Base-by-base conservation (phyloP, 2,329 filamentous ascomycete species). In the Alternaria arbusti region DNA sequence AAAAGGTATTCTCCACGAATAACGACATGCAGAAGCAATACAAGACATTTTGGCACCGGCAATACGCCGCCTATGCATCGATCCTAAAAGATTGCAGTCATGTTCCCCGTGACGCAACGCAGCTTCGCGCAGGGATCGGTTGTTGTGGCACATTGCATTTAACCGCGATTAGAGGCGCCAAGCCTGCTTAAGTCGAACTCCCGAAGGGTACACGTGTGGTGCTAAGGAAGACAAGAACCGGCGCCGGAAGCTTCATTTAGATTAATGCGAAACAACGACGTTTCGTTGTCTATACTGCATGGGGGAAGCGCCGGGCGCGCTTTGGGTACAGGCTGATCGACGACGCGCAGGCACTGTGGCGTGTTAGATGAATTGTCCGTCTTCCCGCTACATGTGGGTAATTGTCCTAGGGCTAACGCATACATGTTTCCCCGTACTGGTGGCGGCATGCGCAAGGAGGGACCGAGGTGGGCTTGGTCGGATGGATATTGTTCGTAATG, bases 171-270 rank as follows among this genome's bases (percentile, higher is more conserved):
- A 45, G 40, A 47, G 26, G 17, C 44, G 52, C 50, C 55, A 54
- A 54, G 46, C 25, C 22, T 20, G 50, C 26, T 25, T 23, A 28
- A 46, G 7, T n/a, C 12, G n/a, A 15, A 26, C 25, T n/a, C 55
- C 23, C 54, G 23, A 28, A 47, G 15, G 47, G 23, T 28, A 28
- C 47, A 51, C 47, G 46, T 28, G 15, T 15, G 20, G 25, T 47
- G 54, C 54, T 54, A 61, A 66, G 44, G n/a, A 46, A 44, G 60
- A 63, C 61, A 70, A 69, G 67, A 61, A 57, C 58, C 50, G 61
- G 57, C 63, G 61, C 63, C 56, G 67, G 61, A 68, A 68, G 67
- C 66, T 70, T 67, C 61, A 51, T 54, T 44, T 65, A 71, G 17
- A 71, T 69, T 71, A 64, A 57, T 22, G 46, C n/a, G 54, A 57